phyloP scores from a whole-genome alignment of 1,139 yeast species.

The Kodamaea sp. region DNA sequence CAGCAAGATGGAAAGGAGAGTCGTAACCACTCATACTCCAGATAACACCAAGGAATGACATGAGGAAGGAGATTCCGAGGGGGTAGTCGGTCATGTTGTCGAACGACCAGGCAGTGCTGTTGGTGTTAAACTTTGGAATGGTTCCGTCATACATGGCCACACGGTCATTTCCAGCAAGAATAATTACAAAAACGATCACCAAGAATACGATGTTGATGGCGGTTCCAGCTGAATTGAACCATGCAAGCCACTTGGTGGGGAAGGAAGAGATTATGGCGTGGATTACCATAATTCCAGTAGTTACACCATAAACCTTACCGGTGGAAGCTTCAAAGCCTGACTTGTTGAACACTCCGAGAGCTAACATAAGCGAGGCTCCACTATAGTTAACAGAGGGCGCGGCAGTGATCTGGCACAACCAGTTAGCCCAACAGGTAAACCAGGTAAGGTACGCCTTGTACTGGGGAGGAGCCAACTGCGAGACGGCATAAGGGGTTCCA shows the following conservation, averaged over 20 bases:
- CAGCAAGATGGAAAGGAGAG: conserved; percentile 72
- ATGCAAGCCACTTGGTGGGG: conserved; percentile 59
- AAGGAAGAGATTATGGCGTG: conserved; percentile 52
- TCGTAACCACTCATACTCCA: conserved; percentile 83
- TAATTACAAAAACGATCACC: conserved; percentile 55
- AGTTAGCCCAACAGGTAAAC: conserved; percentile 31
- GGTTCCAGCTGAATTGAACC: conserved; percentile 56
- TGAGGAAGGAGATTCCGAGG: conserved; percentile 58
- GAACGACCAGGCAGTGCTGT: conserved; percentile 55
- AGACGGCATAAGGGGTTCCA: conserved; percentile 53
- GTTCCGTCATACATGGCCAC: conserved; percentile 21
- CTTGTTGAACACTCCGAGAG: conserved; percentile 41
- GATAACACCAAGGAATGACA: conserved; percentile 64
- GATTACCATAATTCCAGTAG: conserved; percentile 49
- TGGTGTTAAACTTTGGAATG: conserved; percentile 51
- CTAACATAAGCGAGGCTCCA: conserved; percentile 61
- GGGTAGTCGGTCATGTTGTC: conserved; percentile 70
- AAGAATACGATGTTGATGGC: conserved; percentile 51
- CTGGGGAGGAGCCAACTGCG: conserved; percentile 55
- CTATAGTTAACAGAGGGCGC: conserved; percentile 68
- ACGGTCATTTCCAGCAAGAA: conserved; percentile 56
- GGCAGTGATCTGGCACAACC: conserved; percentile 55
- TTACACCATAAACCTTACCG: conserved; percentile 24
- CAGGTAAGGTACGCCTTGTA: conserved; percentile 54
- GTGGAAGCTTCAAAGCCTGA: conserved; percentile 17